Conservation (phyloP, 2,329 filamentous ascomycete species). For the Westerdykella aurantiaca region DNA sequence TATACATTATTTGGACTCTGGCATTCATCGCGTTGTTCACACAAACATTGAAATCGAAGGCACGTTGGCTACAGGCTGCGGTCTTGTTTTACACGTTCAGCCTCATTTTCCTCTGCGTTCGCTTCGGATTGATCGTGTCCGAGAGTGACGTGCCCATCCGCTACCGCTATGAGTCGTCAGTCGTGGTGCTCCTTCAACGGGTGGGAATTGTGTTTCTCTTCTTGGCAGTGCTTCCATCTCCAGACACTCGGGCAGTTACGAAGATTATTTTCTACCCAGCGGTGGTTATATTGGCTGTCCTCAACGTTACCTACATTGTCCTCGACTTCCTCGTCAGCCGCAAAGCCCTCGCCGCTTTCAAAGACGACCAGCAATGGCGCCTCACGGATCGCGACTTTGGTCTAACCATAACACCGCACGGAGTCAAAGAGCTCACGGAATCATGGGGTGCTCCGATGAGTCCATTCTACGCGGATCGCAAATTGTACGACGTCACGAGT, state of each 20-base stretch:
- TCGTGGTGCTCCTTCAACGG: background rate
- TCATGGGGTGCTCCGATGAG: background rate
- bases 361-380: background rate
- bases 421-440: background rate
- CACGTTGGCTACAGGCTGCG: background rate
- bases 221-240: background rate
- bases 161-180: constrained; percentile 3
- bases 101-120: background rate
- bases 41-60: background rate
- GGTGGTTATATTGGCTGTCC: background rate
- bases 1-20: constrained; percentile 1
- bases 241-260: background rate
- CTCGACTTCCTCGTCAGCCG: constrained; percentile 2
- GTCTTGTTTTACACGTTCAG: background rate
- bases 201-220: constrained; percentile 2
- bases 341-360: constrained; percentile 1
- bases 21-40: background rate
- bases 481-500: background rate
- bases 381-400: constrained; percentile 2
- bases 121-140: constrained; percentile 1
- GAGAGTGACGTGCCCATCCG: constrained; percentile 1
- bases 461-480: constrained; percentile 1
- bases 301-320: constrained; percentile 2
- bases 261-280: background rate
- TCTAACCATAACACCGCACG: background rate